Evolutionary conservation across 176 grass and related monocot species (phyloP), one percentile per base, ranked within the genome.

Genomic region (Oropetium thomaeum): DNA sequence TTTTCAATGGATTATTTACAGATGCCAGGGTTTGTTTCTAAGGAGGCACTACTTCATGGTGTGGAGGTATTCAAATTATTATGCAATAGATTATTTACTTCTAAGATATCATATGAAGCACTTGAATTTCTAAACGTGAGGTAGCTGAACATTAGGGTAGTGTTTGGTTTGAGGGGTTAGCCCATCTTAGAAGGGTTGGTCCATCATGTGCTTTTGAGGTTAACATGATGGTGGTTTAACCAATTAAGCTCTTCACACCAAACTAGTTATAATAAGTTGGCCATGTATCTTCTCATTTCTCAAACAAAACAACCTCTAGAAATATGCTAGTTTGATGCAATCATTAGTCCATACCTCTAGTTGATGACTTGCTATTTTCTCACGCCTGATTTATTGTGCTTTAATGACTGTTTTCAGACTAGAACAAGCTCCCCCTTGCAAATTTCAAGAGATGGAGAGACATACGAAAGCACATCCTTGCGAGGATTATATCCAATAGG

Each of bases 351-450:
- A 22, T 60, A 34, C 30, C 40, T 71, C 16, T 4, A 67, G 60
- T 55, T 84, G 26, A 25, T 73, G 48, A 79, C 2, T 4, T 31
- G 19, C 65, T 41, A 27, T 52, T 48, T 74, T 4, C 31, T 34
- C 15, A 19, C 11, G 8, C 4, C 3, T 5, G 27, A 65, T 51
- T 51, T 49, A 67, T 74, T 54, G 28, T 2, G 31, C 22, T 69
- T 73, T 81, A 29, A 60, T 69, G 7, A 20, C 25, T 83, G 40
- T 84, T 67, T 82, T 17, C 86, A 98, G 95, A 98, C 95, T 34
- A 89, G 95, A 80, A 94, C 95, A 9, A 98, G 95, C 75, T 93
- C 90, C 5, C 95, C 95, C 16, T 81, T 98, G 72, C 86, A 98
- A 83, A 89, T 98, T 62, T 85, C 67, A 63, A 88, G 95, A 20